Evolutionary conservation across 2,329 filamentous ascomycete species (phyloP), one percentile per base, ranked within the genome.

Genomic region (Zymoseptoria crescenta): DNA sequence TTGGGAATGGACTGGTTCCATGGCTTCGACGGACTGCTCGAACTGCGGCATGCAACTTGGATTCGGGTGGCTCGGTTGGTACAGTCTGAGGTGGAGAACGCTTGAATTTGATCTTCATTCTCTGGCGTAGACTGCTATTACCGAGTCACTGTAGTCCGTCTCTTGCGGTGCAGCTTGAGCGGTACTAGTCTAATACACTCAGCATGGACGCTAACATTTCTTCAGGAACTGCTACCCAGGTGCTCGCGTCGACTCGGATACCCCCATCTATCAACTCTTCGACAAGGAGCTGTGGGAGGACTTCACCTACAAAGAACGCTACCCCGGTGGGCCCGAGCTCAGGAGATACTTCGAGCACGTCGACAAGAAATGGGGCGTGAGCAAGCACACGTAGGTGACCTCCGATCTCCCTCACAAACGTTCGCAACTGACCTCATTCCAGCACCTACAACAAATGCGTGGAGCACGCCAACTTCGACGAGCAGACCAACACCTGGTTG

Each of bases 281-380:
- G 64, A 66, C 54, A 66, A 66, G 53, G 67, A 68, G 60, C 62
- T 67, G 2, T 69, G 64, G 61, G 65, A 83, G 67, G 78, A 79
- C 6, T 86, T 82, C 81, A 83, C 74, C 24, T 87, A 82, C 62
- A 65, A 62, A 52, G 64, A 69, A 55, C 59, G 64, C 4, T 72
- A 68, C 49, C 62, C 68, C 4, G 67, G 61, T 6, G 67, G 60
- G 75, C 57, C 57, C n/a, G 83, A 86, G 52, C 73, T 87, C 1
- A 76, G 80, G 10, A 67, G 69, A 9, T 87, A 87, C 68, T 86
- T 87, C 65, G 77, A 83, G 27, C 80, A 84, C 54, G 79, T 84
- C 8, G 83, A 85, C 56, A 80, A 80, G 59, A 77, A 80, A 9
- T 66, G 83, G 21, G 72, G 77, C 21, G 71, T 86, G 19, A 81